Conservation (phyloP, 176 grass and related monocot genomes). For the Avena sativa region DNA sequence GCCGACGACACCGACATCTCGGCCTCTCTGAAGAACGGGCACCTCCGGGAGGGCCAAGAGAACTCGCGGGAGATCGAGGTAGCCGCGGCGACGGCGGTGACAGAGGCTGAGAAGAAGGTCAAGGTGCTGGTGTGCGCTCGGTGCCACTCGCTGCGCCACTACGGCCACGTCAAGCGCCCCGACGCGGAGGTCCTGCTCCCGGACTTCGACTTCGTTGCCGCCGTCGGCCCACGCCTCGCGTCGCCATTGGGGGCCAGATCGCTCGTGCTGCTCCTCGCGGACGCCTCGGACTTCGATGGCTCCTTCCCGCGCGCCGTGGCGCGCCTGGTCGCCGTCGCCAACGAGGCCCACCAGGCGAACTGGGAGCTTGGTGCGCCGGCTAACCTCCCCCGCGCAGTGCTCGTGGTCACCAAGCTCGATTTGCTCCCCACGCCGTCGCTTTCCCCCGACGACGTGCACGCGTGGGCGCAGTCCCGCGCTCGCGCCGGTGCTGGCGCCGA, state of each 20-base stretch:
- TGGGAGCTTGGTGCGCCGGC: slow-evolving; percentile 59
- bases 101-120: slow-evolving; percentile 21
- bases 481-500: slow-evolving; percentile 55
- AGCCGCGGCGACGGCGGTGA: not conserved
- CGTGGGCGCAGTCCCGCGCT: slow-evolving; percentile 64
- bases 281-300: slow-evolving; percentile 79
- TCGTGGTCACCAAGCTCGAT: slow-evolving; percentile 83
- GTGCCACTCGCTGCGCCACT: slow-evolving; percentile 86
- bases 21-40: slow-evolving; percentile 50
- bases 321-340: slow-evolving; percentile 56
- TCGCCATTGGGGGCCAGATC: slow-evolving; percentile 74
- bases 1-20: slow-evolving; percentile 61
- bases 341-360: slow-evolving; percentile 44
- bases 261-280: slow-evolving; percentile 79
- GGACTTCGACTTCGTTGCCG: slow-evolving; percentile 76
- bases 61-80: not conserved
- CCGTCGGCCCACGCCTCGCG: slow-evolving; percentile 66
- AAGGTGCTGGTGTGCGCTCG: slow-evolving; percentile 70
- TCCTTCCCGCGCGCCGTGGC: slow-evolving; percentile 82
- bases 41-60: slow-evolving; percentile 35
- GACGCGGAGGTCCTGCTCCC: slow-evolving; percentile 71
- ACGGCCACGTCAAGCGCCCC: slow-evolving; percentile 69
- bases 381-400: slow-evolving; percentile 66
- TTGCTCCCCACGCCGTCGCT: slow-evolving; percentile 66
- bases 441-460: slow-evolving; percentile 60